phyloP scores from a whole-genome alignment of 2,329 filamentous ascomycete species.

The Diaporthe aspalathi region DNA sequence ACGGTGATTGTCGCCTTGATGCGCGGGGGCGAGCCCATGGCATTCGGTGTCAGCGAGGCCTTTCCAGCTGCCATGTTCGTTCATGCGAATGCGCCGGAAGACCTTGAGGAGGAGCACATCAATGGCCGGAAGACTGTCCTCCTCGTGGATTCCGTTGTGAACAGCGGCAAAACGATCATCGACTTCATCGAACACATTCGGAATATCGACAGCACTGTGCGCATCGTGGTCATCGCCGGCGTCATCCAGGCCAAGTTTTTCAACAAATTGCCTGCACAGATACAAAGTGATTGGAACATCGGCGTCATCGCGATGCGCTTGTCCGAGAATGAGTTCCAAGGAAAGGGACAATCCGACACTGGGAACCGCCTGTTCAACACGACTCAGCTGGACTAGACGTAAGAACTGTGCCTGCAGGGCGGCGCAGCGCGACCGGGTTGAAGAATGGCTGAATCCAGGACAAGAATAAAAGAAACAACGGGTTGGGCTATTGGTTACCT shows the following conservation, averaged over 20 bases:
- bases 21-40: conserved; percentile 73
- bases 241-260: conserved; percentile 60
- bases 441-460: too few species aligned
- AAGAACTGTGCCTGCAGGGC: too few species aligned
- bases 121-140: conserved; percentile 54
- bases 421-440: too few species aligned
- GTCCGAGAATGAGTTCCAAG: conserved; percentile 68
- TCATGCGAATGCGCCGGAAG: conserved; percentile 53
- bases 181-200: conserved; percentile 62
- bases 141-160: conserved; percentile 71
- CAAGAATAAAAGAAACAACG: neutral
- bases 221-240: conserved; percentile 66
- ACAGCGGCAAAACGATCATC: conserved; percentile 63
- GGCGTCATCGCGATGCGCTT: conserved; percentile 63
- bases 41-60: conserved; percentile 64
- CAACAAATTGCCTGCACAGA: conserved; percentile 33
- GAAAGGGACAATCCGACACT: conserved; percentile 65
- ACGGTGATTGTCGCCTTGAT: conserved; percentile 71
- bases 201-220: conserved; percentile 49
- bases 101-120: conserved; percentile 58
- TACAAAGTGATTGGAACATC: conserved; percentile 47
- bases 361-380: conserved; percentile 71
- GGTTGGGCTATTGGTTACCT: too few species aligned
- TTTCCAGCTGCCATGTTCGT: conserved; percentile 64
- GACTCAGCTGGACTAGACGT: conserved; percentile 52